Base-by-base conservation (phyloP, 768 basidiomycete genomes). In the Tulasnella sp. region DNA sequence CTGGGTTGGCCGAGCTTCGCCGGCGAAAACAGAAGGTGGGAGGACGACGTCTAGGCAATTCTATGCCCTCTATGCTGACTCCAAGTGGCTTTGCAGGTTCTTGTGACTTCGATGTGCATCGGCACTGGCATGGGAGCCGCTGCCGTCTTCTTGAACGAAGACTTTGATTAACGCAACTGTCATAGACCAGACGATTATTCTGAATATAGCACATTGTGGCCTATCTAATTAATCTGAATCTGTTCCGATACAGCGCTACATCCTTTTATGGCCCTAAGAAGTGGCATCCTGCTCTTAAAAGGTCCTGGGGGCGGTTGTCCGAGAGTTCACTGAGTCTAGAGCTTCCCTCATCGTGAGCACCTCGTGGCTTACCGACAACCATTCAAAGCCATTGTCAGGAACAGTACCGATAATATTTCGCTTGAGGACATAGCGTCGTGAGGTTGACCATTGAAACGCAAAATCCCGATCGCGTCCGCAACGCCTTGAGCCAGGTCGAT, bases 31-130 rank as follows among this genome's bases (percentile, higher is more conserved):
- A 81, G 15, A 82, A 84, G 80, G 78, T 80, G 67, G 5, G 74
- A n/a, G 22, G 29, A 17, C 39, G 14, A n/a, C 29, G 38, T 29
- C 49, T 6, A 9, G 6, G 64, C 38, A 40, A 38, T 25, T 9
- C 11, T 22, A 7, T 1, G 17, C 11, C 36, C 5, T 19, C 19
- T 25, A 36, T 34, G 25, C 42, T 42, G 2, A 71, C 29, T 3
- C 29, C 9, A 34, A 1, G 29, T 6, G 67, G 42, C 25, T 36
- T 37, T 3, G 34, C 73, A 92, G 92, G 84, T 96, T 8, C 85
- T 96, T 67, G 87, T 94, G n/a, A 94, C 93, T 3, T 90, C 90
- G 17, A 96, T 96, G 93, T 96, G 94, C 80, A 91, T 96, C 74
- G 87, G 83, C 49, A 78, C 76, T 38, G 93, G 94, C n/a, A 94